phyloP scores from a whole-genome alignment of 202 grass and related monocot genomes.

The Carex arenaria region DNA sequence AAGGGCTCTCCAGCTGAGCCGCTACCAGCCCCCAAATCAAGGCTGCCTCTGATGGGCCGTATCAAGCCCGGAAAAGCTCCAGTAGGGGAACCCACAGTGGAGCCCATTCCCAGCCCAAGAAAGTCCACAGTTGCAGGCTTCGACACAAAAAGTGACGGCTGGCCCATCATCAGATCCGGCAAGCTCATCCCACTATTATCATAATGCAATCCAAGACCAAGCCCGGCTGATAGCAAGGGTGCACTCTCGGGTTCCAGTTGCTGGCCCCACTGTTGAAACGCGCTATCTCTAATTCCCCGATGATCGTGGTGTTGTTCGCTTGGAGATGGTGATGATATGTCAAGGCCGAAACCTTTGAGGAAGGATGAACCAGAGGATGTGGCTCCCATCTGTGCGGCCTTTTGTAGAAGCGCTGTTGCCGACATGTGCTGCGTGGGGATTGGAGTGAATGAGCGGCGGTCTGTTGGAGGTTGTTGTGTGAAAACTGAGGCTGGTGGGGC shows the following conservation, averaged over 20 bases:
- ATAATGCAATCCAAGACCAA: constrained; percentile 67
- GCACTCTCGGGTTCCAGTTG: constrained; percentile 30
- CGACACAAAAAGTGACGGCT: constrained; percentile 44
- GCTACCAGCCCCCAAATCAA: constrained; percentile 44
- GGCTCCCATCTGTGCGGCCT: constrained; percentile 86
- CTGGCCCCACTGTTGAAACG: constrained; percentile 47
- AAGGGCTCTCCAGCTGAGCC: constrained; percentile 30
- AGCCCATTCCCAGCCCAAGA: constrained; percentile 76
- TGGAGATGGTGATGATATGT: constrained; percentile 41
- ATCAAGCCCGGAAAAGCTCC: constrained; percentile 49
- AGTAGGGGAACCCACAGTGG: constrained; percentile 29
- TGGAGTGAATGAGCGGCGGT: constrained; percentile 36
- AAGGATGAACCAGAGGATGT: constrained; percentile 59
- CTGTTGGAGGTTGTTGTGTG: constrained; percentile 18
- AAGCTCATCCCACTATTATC: constrained; percentile 35
- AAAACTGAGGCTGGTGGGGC: constrained; percentile 39
- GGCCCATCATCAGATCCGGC: constrained; percentile 87
- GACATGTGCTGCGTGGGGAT: constrained; percentile 74
- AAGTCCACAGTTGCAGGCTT: constrained; percentile 92
- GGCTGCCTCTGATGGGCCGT: constrained; percentile 46
- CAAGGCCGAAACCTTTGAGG: constrained; percentile 67
- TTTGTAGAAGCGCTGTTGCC: constrained; percentile 83
- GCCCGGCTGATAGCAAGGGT: constrained; percentile 62
- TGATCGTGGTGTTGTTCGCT: constrained; percentile 39
- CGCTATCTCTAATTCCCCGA: constrained; percentile 24